Conservation (phyloP, 2,329 filamentous ascomycete genomes). For the Penicillium sp. region DNA sequence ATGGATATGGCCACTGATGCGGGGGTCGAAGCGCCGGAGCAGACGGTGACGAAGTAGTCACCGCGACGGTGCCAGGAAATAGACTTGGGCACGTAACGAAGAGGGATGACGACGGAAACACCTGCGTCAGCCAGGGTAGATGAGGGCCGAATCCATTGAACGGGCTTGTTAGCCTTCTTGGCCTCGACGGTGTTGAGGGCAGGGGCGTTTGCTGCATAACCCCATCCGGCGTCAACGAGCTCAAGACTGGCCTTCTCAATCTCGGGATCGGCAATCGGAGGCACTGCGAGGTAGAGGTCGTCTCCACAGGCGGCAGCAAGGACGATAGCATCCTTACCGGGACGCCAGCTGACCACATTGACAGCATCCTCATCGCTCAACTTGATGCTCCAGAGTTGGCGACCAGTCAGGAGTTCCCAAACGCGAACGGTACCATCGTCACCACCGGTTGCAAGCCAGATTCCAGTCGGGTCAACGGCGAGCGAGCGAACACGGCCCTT, state of each 20-base stretch:
- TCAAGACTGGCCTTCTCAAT: constrained; percentile 73
- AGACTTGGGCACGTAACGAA: constrained; percentile 79
- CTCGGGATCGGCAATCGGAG: constrained; percentile 69
- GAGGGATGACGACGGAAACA: constrained; percentile 76
- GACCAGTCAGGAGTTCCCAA: constrained; percentile 83
- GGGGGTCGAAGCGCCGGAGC: constrained; percentile 60
- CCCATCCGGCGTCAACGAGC: constrained; percentile 84
- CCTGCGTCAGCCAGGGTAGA: constrained; percentile 70
- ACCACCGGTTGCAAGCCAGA: constrained; percentile 86
- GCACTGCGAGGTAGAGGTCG: constrained; percentile 80
- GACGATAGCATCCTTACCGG: constrained; percentile 75
- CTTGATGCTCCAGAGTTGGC: constrained; percentile 82
- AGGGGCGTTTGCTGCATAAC: constrained; percentile 71
- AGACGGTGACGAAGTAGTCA: constrained; percentile 92
- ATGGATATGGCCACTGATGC: constrained; percentile 74
- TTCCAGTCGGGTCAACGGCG: constrained; percentile 79
- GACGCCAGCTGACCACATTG: constrained; percentile 86
- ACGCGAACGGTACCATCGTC: constrained; percentile 91
- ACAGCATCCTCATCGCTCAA: constrained; percentile 77
- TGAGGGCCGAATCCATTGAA: constrained; percentile 81
- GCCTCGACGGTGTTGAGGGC: constrained; percentile 51
- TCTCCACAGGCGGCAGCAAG: constrained; percentile 83
- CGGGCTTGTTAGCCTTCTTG: constrained; percentile 70
- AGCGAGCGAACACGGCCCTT: constrained; percentile 83
- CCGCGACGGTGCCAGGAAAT: constrained; percentile 92